phyloP scores from a whole-genome alignment of 2,329 filamentous ascomycete species.

The Cladophialophora carrionii region DNA sequence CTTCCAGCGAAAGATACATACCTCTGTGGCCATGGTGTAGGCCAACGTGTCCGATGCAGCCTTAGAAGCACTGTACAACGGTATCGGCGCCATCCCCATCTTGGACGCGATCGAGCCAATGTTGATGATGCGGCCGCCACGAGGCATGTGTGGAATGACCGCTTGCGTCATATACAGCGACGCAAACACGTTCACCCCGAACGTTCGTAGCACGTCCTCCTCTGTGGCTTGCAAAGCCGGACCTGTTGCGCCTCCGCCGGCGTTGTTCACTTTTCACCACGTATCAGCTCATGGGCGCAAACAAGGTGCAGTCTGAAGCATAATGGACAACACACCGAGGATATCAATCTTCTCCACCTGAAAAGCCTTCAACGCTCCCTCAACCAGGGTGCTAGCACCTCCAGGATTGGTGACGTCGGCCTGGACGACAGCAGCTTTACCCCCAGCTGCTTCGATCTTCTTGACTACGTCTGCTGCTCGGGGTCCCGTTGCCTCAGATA shows the following conservation, averaged over 20 bases:
- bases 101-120: slow-evolving; percentile 33
- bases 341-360: slow-evolving; percentile 30
- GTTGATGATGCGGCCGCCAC: slow-evolving; percentile 56
- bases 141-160: slow-evolving; percentile 24
- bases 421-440: slow-evolving; percentile 27
- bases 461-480: slow-evolving; percentile 38
- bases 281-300: not conserved
- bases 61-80: slow-evolving; percentile 59
- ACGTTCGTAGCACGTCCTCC: slow-evolving; percentile 57
- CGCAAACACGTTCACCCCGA: slow-evolving; percentile 60
- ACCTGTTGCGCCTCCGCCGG: slow-evolving; percentile 34
- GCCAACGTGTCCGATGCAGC: slow-evolving; percentile 64
- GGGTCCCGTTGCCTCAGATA: slow-evolving; percentile 39
- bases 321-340: slow-evolving; percentile 31
- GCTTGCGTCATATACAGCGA: slow-evolving; percentile 38
- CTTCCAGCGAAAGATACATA: slow-evolving; percentile 38
- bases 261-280: slow-evolving; percentile 37
- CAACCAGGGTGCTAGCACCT: slow-evolving; percentile 21
- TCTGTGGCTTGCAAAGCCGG: slow-evolving; percentile 35
- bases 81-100: slow-evolving; percentile 24
- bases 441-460: slow-evolving; percentile 37
- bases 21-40: slow-evolving; percentile 59
- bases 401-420: slow-evolving; percentile 24
- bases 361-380: slow-evolving; percentile 25
- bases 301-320: not conserved